Percentiles rank a stretch among this genome's conserved stretches.
Evolutionary conservation across 148 eudicot genomes (phyloP).

Genomic region (Camellia sinensis): DNA sequence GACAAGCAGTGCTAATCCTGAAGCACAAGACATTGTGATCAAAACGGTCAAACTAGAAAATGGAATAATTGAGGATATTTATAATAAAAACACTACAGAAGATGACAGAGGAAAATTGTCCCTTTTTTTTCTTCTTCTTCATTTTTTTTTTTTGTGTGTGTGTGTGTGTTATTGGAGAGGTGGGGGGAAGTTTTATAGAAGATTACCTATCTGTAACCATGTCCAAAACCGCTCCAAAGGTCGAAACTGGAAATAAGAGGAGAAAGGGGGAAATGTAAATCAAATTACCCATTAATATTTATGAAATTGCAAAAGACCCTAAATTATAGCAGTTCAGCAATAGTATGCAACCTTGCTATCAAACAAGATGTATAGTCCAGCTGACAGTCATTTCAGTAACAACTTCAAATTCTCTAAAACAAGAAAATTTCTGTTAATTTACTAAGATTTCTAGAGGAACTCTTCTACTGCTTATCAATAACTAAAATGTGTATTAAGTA

Average conservation of each 20-base stretch:
- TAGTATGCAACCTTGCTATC: background rate
- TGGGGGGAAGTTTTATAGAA: background rate
- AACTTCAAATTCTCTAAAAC: background rate
- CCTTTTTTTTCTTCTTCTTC: too few relatives aligned
- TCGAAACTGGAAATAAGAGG: constrained; percentile 51
- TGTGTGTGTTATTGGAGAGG: too few relatives aligned
- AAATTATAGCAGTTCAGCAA: background rate
- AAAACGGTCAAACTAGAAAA: background rate
- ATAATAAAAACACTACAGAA: background rate
- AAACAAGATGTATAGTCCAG: constrained; percentile 5
- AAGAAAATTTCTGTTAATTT: background rate
- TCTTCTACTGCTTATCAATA: background rate
- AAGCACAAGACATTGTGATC: constrained; percentile 14
- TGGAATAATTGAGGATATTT: background rate
- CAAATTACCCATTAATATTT: background rate
- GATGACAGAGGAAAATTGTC: background rate
- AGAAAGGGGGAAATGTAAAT: constrained; percentile 12
- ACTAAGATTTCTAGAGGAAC: background rate
- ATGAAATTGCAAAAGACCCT: background rate
- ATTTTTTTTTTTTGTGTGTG: background rate
- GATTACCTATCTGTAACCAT: constrained; percentile 88
- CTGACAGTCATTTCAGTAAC: background rate
- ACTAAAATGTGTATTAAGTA: constrained; percentile 2
- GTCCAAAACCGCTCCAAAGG: constrained; percentile 94
- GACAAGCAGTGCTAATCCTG: constrained; percentile 99